Conservation (phyloP, 192 early-diverging fungal genomes). For the Linnemannia zychae region DNA sequence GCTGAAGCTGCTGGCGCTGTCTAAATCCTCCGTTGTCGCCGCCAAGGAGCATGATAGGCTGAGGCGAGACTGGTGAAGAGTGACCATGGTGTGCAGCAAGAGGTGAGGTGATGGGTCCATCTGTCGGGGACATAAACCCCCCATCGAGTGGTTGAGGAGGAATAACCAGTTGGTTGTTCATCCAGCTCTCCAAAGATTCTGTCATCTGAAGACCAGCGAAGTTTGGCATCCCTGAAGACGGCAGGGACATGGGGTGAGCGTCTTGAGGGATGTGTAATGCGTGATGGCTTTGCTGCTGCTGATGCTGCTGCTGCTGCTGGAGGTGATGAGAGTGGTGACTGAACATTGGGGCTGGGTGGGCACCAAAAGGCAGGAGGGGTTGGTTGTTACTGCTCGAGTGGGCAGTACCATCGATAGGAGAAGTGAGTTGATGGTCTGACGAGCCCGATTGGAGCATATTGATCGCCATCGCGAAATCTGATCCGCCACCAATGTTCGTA, state of each 20-base stretch:
- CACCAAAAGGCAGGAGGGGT: not conserved
- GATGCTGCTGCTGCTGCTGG: constrained; percentile 9
- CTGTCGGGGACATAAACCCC: not conserved
- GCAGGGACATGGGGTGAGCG: not conserved
- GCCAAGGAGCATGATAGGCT: not conserved
- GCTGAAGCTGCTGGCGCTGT: not conserved
- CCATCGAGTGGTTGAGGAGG: not conserved
- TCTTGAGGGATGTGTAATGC: not conserved
- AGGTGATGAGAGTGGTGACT: not conserved
- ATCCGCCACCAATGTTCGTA: not conserved
- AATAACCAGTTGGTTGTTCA: not conserved
- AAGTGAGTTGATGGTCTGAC: not conserved
- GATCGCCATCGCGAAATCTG: not conserved
- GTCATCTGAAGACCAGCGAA: not conserved
- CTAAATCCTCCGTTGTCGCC: not conserved
- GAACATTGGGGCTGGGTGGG: not conserved
- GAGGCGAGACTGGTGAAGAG: too few relatives aligned
- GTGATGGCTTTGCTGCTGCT: constrained; percentile 13
- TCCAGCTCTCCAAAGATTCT: not conserved
- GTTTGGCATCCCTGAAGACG: not conserved
- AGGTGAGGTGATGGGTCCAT: constrained; percentile 1
- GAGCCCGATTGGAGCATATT: not conserved
- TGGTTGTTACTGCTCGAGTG: not conserved
- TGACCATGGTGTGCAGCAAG: too few relatives aligned
- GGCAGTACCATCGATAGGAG: not conserved